These are phyloP conservation scores for Pythium scleroteichum DNA, from an alignment of 352 stramenopile genomes.

Conservation along the genomic window DNA sequence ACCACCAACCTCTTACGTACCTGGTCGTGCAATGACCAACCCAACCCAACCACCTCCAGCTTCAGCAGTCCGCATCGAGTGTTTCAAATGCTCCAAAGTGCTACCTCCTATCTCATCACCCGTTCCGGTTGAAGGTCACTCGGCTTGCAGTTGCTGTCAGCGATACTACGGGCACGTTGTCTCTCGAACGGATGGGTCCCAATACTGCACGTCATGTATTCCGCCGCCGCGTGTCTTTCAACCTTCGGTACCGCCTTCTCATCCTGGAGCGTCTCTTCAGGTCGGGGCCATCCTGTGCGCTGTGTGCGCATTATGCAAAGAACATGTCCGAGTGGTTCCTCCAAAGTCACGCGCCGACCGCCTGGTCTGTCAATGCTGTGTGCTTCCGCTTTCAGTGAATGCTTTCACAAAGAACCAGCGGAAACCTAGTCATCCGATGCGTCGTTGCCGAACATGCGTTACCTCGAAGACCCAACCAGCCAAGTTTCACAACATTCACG, in stretches of 20 bases:
- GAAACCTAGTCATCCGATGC: not conserved
- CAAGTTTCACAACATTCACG: constrained; percentile 9
- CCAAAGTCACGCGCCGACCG: not conserved
- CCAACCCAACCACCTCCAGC: not conserved
- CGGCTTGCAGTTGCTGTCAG: constrained; percentile 8
- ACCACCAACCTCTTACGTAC: constrained; percentile 10
- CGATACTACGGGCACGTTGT: constrained; percentile 8
- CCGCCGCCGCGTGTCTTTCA: too few species aligned
- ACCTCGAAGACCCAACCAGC: not conserved
- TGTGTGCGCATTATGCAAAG: not conserved
- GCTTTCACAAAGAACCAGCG: constrained; percentile 15
- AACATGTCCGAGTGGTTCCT: not conserved
- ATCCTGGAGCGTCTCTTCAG: not conserved
- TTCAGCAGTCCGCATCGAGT: not conserved
- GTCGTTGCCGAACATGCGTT: constrained; percentile 1
- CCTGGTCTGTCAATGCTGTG: constrained; percentile 14
- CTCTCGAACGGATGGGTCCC: not conserved
- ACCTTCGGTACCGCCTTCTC: not conserved
- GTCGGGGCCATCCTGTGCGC: not conserved
- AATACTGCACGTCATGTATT: constrained; percentile 9
- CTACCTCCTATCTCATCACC: not conserved
- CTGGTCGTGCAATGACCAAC: not conserved
- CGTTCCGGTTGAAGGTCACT: constrained; percentile 1
- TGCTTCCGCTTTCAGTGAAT: not conserved
- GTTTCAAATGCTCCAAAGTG: not conserved